Percentiles rank a stretch among this genome's conserved stretches.
Conservation (phyloP, 2,329 filamentous ascomycete species). For the Cladosporium sp. region DNA sequence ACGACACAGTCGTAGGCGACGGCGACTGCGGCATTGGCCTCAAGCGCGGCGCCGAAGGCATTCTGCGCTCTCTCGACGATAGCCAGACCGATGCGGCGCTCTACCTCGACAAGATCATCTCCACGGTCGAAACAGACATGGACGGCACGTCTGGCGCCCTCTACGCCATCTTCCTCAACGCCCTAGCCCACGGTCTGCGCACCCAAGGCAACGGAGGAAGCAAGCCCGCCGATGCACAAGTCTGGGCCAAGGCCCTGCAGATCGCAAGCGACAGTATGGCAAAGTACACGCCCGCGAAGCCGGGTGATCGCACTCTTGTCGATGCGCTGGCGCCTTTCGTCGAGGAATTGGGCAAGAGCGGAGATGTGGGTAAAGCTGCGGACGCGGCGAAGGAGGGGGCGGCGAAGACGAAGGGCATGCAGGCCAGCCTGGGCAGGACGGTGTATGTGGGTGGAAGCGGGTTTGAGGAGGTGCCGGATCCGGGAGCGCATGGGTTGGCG, state of each 20-base stretch:
- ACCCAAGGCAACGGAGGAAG: conserved; percentile 44
- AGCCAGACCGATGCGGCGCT: conserved; percentile 49
- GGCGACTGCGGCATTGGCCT: conserved; percentile 86
- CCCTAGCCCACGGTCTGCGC: conserved; percentile 66
- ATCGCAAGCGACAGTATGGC: conserved; percentile 67
- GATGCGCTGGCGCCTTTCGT: conserved; percentile 90
- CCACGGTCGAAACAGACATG: conserved; percentile 65
- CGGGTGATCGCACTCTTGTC: conserved; percentile 84
- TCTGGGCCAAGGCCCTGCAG: conserved; percentile 66
- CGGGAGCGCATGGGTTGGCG: conserved; percentile 72
- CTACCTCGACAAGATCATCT: conserved; percentile 57
- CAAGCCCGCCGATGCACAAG: conserved; percentile 35
- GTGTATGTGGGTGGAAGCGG: conserved; percentile 78
- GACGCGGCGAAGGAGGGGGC: conserved; percentile 70
- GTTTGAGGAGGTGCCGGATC: conserved; percentile 69
- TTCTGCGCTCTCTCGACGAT: conserved; percentile 42
- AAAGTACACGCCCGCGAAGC: conserved; percentile 83
- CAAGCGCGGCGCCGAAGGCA: conserved; percentile 75
- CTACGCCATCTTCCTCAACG: conserved; percentile 86
- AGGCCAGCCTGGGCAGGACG: conserved; percentile 76
- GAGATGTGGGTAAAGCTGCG: conserved; percentile 68
- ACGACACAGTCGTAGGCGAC: conserved; percentile 79
- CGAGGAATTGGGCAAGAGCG: conserved; percentile 61
- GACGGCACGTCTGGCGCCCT: conserved; percentile 73
- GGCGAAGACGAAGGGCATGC: conserved; percentile 85